Percentiles rank a stretch among this genome's conserved stretches.
Evolutionary conservation across 805 yeast genomes (phyloP).

Genomic region (Priceomyces fermenticarens): DNA sequence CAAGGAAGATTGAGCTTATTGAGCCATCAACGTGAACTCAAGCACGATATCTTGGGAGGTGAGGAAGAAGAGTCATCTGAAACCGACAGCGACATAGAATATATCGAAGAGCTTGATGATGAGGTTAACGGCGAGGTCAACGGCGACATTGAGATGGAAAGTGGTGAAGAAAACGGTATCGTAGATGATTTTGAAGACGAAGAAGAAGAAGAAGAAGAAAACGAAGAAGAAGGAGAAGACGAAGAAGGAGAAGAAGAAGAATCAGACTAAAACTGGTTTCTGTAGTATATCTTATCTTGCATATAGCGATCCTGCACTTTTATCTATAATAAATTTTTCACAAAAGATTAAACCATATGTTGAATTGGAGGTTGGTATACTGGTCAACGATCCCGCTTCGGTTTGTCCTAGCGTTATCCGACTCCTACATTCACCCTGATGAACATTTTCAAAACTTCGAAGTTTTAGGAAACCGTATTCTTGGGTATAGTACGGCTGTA

Average conservation of each 20-base stretch:
- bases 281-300: too few relatives aligned
- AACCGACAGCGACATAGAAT: constrained; percentile 58
- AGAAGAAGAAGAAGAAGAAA: constrained; percentile 13
- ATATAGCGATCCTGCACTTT: not conserved
- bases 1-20: constrained; percentile 49
- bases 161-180: constrained; percentile 18
- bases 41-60: constrained; percentile 34
- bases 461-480: constrained; percentile 50
- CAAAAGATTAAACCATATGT: not conserved
- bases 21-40: constrained; percentile 41
- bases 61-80: constrained; percentile 23
- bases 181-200: constrained; percentile 10
- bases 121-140: constrained; percentile 18
- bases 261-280: constrained; percentile 8
- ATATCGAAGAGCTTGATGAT: constrained; percentile 65
- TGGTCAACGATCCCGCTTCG: constrained; percentile 45
- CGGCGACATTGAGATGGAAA: constrained; percentile 8
- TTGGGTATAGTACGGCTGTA: constrained; percentile 42
- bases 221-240: constrained; percentile 16
- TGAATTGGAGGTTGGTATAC: constrained; percentile 49
- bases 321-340: not conserved
- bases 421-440: constrained; percentile 95
- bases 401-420: constrained; percentile 57
- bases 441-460: constrained; percentile 94
- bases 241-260: constrained; percentile 6